These are phyloP conservation scores for Ganoderma lucidum DNA, from an alignment of 1,284 basidiomycete species.

Conservation along the genomic window DNA sequence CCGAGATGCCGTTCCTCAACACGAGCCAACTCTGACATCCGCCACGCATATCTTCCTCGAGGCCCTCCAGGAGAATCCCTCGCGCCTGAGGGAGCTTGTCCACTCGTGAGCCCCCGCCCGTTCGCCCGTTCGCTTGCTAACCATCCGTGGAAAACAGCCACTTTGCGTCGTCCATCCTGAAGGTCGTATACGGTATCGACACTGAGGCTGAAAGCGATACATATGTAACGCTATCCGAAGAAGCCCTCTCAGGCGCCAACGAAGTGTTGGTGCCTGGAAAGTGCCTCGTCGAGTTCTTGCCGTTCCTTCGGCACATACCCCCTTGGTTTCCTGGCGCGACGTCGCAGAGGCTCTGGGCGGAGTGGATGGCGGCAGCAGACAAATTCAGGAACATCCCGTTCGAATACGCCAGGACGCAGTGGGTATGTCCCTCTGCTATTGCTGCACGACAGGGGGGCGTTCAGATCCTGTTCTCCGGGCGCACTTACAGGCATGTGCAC, in stretches of 20 bases:
- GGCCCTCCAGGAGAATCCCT: conserved; percentile 19
- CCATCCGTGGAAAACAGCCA: background rate
- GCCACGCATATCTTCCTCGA: conserved; percentile 14
- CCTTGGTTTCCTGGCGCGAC: conserved; percentile 6
- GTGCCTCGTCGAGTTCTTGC: conserved; percentile 27
- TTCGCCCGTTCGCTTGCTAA: background rate
- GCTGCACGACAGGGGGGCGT: no score
- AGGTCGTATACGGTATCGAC: conserved; percentile 27
- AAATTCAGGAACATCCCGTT: conserved; percentile 18
- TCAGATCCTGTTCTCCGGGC: no score
- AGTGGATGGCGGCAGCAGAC: conserved; percentile 11
- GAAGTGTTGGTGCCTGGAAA: conserved; percentile 12
- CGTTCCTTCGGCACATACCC: conserved; percentile 26
- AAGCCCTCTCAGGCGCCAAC: background rate
- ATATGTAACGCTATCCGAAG: conserved; percentile 6
- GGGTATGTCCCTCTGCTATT: conserved; percentile 9
- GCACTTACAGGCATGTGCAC: no score
- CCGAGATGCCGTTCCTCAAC: background rate
- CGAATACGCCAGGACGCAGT: background rate
- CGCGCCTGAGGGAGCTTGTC: conserved; percentile 4
- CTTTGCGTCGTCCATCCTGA: conserved; percentile 20
- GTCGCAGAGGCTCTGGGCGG: conserved; percentile 17
- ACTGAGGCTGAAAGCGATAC: conserved; percentile 17
- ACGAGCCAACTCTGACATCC: conserved; percentile 13
- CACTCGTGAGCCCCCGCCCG: conserved; percentile 5